Conservation (phyloP, 1,284 basidiomycete species). For the Rhodotorula sp. region DNA sequence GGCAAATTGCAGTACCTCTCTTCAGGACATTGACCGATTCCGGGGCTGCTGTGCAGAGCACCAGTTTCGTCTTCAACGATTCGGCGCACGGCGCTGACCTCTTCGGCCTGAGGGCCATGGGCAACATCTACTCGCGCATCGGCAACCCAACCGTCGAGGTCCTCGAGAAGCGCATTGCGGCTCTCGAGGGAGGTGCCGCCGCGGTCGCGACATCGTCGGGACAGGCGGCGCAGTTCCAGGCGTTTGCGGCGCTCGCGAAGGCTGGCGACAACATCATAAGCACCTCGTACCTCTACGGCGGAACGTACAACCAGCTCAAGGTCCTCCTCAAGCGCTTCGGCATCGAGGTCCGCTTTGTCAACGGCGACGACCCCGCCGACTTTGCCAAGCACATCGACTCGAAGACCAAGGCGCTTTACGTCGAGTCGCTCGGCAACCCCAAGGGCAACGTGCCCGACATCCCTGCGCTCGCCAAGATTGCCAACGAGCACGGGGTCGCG, state of each 20-base stretch:
- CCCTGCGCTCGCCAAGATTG: slow-evolving; percentile 71
- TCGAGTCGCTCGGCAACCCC: slow-evolving; percentile 85
- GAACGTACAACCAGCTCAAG: slow-evolving; percentile 87
- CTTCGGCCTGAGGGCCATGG: slow-evolving; percentile 63
- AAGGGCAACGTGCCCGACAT: slow-evolving; percentile 60
- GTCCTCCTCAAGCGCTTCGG: slow-evolving; percentile 57
- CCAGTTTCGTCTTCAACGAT: slow-evolving; percentile 77
- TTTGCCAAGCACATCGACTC: slow-evolving; percentile 40
- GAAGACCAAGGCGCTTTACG: slow-evolving; percentile 65
- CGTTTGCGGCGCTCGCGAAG: slow-evolving; percentile 58
- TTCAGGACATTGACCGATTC: background rate
- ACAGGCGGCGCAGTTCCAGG: slow-evolving; percentile 78
- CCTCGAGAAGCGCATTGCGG: slow-evolving; percentile 80
- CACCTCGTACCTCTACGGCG: slow-evolving; percentile 66
- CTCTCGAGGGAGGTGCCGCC: slow-evolving; percentile 76
- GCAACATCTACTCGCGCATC: slow-evolving; percentile 72
- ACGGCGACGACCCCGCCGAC: slow-evolving; percentile 55
- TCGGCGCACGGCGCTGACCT: slow-evolving; percentile 82
- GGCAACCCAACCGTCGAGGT: slow-evolving; percentile 83
- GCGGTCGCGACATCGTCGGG: slow-evolving; percentile 78
- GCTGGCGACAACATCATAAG: slow-evolving; percentile 80
- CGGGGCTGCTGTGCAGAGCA: slow-evolving; percentile 51
- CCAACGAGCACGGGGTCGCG: slow-evolving; percentile 73
- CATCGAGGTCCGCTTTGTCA: slow-evolving; percentile 75
- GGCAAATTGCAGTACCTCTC: background rate